phyloP scores from a whole-genome alignment of 306 rosid genomes.

The Quercus agrifolia region DNA sequence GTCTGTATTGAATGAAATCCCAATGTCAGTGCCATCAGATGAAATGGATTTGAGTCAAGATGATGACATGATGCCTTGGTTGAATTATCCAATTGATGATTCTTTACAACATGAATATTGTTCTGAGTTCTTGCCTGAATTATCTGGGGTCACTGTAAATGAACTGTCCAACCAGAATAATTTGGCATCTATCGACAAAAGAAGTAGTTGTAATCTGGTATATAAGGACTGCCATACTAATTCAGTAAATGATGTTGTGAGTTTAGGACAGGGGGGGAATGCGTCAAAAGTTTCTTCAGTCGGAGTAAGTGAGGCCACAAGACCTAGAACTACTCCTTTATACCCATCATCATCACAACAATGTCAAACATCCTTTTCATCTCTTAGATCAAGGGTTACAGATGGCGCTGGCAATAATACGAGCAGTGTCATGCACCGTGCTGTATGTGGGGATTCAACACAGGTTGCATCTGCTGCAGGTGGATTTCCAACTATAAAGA shows the following conservation, averaged over 20 bases:
- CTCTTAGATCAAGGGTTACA: slow-evolving; percentile 43
- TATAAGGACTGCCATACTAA: slow-evolving; percentile 43
- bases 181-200: slow-evolving; percentile 44
- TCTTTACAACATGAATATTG: slow-evolving; percentile 60
- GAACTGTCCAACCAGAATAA: slow-evolving; percentile 37
- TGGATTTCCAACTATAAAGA: slow-evolving; percentile 41
- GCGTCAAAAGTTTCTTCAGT: slow-evolving; percentile 44
- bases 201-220: slow-evolving; percentile 41
- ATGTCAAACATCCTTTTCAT: slow-evolving; percentile 47
- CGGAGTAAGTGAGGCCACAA: slow-evolving; percentile 36
- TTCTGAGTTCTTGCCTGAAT: slow-evolving; percentile 68
- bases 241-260: slow-evolving; percentile 31
- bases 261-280: slow-evolving; percentile 49
- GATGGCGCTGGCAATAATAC: slow-evolving; percentile 39
- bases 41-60: slow-evolving; percentile 63
- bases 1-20: slow-evolving; percentile 54
- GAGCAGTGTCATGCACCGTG: slow-evolving; percentile 31
- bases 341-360: slow-evolving; percentile 48
- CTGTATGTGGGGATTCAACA: slow-evolving; percentile 35
- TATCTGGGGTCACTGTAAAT: slow-evolving; percentile 52
- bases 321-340: slow-evolving; percentile 44
- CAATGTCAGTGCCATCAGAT: slow-evolving; percentile 57
- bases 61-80: slow-evolving; percentile 77
- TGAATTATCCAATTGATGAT: slow-evolving; percentile 71
- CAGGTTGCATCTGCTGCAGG: slow-evolving; percentile 42